These are phyloP conservation scores for Pleodorina starrii DNA, from an alignment of 139 green algal species.

Conservation along the genomic window DNA sequence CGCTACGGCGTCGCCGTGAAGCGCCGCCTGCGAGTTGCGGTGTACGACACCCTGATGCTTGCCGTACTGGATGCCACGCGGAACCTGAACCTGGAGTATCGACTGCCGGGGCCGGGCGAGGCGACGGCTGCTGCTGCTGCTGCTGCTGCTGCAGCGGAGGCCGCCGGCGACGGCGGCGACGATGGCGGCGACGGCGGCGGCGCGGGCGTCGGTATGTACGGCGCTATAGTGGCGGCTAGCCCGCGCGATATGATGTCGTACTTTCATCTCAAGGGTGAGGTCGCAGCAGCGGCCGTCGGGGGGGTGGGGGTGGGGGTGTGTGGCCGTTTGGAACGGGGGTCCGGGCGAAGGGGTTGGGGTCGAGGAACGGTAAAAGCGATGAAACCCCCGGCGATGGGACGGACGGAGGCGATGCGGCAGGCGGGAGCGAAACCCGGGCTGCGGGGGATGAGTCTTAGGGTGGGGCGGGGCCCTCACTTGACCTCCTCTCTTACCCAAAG, in stretches of 20 bases:
- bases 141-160: background rate
- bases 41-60: constrained; percentile 41
- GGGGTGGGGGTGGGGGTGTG: too few relatives aligned
- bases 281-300: too few relatives aligned
- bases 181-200: background rate
- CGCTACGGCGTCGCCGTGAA: background rate
- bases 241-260: constrained; percentile 36
- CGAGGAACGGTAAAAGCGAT: too few relatives aligned
- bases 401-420: too few relatives aligned
- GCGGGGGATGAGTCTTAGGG: too few relatives aligned
- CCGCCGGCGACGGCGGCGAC: background rate
- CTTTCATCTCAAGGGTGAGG: constrained; percentile 26
- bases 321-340: too few relatives aligned
- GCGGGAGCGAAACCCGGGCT: too few relatives aligned
- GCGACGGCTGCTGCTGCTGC: background rate
- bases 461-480: too few relatives aligned
- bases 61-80: constrained; percentile 10
- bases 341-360: too few relatives aligned
- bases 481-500: too few relatives aligned
- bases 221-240: background rate
- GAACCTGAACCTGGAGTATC: constrained; percentile 43
- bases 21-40: background rate
- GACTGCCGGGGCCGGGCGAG: background rate
- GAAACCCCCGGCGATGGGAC: too few relatives aligned
- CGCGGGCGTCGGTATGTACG: background rate